phyloP scores from a whole-genome alignment of 345 rosid genomes.

The Sonneratia alba region DNA sequence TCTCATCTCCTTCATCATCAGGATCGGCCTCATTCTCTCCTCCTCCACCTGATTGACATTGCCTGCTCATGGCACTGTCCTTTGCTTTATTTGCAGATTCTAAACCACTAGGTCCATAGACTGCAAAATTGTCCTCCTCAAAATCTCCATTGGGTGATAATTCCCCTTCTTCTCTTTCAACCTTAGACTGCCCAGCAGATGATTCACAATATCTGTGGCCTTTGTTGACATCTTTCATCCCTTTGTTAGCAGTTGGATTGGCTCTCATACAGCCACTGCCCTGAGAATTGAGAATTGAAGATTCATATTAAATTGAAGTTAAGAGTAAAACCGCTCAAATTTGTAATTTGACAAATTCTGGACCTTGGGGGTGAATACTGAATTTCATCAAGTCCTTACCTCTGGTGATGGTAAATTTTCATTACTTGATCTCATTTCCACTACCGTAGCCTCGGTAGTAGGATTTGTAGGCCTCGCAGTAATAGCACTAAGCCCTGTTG shows the following conservation, averaged over 20 bases:
- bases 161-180: slow-evolving; percentile 97
- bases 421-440: slow-evolving; percentile 44
- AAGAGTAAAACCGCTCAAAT: neutral
- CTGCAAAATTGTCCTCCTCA: slow-evolving; percentile 82
- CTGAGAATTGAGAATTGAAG: slow-evolving; percentile 24
- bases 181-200: slow-evolving; percentile 40
- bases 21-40: slow-evolving; percentile 65
- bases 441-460: slow-evolving; percentile 33
- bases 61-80: slow-evolving; percentile 39
- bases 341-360: neutral
- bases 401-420: slow-evolving; percentile 42
- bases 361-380: neutral
- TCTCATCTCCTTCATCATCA: slow-evolving; percentile 70
- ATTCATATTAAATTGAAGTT: neutral
- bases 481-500: slow-evolving; percentile 48
- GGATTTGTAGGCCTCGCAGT: slow-evolving; percentile 41
- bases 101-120: slow-evolving; percentile 50
- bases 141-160: slow-evolving; percentile 90
- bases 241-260: slow-evolving; percentile 41
- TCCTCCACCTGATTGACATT: slow-evolving; percentile 40
- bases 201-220: slow-evolving; percentile 43
- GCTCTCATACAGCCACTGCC: slow-evolving; percentile 40
- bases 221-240: slow-evolving; percentile 30
- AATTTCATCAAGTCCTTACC: slow-evolving; percentile 30
- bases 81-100: slow-evolving; percentile 45